These are phyloP conservation scores for Calonectria naviculata DNA, from an alignment of 2,329 filamentous ascomycete species.

Conservation along the genomic window DNA sequence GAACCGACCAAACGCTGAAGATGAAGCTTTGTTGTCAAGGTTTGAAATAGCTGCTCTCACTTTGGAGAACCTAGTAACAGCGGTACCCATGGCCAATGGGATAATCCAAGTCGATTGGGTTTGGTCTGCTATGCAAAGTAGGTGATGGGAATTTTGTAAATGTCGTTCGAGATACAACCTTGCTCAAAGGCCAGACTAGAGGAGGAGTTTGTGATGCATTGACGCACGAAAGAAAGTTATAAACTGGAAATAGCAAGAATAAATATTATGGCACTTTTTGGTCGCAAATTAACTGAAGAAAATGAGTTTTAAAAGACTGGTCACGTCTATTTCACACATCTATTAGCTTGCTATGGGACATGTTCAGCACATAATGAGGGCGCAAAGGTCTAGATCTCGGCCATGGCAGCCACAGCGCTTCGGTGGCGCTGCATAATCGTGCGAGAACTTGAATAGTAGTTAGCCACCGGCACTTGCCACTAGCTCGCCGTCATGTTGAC, in stretches of 20 bases:
- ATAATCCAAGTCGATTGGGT: not conserved
- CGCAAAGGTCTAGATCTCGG: not conserved
- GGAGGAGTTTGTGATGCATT: too few relatives aligned
- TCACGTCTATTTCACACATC: not conserved
- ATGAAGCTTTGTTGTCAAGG: conserved; percentile 19
- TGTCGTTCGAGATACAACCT: too few relatives aligned
- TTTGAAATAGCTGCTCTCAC: not conserved
- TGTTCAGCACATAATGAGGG: not conserved
- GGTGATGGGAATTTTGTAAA: too few relatives aligned
- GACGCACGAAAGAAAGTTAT: too few relatives aligned
- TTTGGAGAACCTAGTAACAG: not conserved
- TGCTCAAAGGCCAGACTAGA: too few relatives aligned
- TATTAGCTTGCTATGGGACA: not conserved
- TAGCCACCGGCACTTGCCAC: not conserved
- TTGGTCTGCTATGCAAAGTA: too few relatives aligned
- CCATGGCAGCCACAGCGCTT: not conserved
- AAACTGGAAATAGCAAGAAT: too few relatives aligned
- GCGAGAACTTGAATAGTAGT: not conserved
- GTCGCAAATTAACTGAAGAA: too few relatives aligned
- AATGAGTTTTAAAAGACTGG: not conserved
- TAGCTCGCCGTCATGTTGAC: not conserved
- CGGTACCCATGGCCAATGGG: conserved; percentile 13
- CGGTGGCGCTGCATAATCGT: not conserved
- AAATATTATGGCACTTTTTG: too few relatives aligned
- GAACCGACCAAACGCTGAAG: conserved; percentile 23